Evolutionary conservation across 768 basidiomycete species (phyloP).

Genomic region (Gautieria morchelliformis): DNA sequence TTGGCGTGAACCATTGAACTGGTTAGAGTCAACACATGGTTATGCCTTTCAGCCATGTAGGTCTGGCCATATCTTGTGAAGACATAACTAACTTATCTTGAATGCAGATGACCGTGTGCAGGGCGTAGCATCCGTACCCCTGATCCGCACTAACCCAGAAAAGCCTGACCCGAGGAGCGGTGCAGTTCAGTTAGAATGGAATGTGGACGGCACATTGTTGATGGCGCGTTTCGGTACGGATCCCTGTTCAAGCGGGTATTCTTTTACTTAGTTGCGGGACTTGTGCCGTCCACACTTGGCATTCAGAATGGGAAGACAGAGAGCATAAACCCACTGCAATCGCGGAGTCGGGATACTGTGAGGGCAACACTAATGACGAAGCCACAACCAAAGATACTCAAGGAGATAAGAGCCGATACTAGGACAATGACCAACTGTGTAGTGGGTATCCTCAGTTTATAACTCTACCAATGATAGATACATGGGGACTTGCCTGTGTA

Average conservation of each 20-base stretch:
- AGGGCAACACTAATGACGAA: too few relatives aligned
- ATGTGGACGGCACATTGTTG: constrained; percentile 62
- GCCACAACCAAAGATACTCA: too few relatives aligned
- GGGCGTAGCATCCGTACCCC: constrained; percentile 42
- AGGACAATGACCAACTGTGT: too few relatives aligned
- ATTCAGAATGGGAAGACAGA: constrained; percentile 54
- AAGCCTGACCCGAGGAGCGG: constrained; percentile 62
- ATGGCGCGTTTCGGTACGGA: constrained; percentile 73
- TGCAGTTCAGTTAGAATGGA: constrained; percentile 70
- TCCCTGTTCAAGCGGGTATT: constrained; percentile 68
- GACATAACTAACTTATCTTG: neutral
- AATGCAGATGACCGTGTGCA: constrained; percentile 53
- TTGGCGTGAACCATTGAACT: constrained; percentile 81
- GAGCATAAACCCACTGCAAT: constrained; percentile 48
- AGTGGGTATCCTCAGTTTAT: too few relatives aligned
- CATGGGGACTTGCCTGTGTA: too few relatives aligned
- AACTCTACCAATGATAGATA: too few relatives aligned
- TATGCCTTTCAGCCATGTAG: constrained; percentile 83
- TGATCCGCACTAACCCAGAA: constrained; percentile 44
- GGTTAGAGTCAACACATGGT: constrained; percentile 77
- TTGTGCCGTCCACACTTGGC: constrained; percentile 68
- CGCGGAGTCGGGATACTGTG: constrained; percentile 85
- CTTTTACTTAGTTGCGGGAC: constrained; percentile 59
- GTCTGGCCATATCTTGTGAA: constrained; percentile 11
- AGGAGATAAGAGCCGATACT: too few relatives aligned